Evolutionary conservation across 305 asterid species (phyloP).

Genomic region (Fraxinus sp.): DNA sequence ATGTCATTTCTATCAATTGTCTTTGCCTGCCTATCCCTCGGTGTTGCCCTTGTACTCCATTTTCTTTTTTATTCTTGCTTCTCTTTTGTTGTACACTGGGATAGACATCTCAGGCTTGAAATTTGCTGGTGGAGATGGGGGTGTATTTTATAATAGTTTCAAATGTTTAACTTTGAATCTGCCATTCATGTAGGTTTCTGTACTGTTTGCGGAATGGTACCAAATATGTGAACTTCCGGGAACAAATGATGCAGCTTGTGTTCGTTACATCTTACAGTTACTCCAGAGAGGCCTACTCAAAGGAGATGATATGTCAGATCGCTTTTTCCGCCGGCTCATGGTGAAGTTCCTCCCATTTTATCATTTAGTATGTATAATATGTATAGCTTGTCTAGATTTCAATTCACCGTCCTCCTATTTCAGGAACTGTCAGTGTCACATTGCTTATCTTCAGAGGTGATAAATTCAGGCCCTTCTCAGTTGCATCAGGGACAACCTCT

Average conservation of each 20-base stretch:
- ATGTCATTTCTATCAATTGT: neutral
- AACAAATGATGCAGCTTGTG: slow-evolving; percentile 71
- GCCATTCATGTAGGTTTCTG: slow-evolving; percentile 52
- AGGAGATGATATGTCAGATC: slow-evolving; percentile 92
- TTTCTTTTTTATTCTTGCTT: neutral
- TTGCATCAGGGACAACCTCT: slow-evolving; percentile 67
- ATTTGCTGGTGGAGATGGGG: neutral
- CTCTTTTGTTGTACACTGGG: neutral
- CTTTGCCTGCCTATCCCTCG: neutral
- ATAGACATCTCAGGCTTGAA: neutral
- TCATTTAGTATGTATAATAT: neutral
- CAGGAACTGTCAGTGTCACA: slow-evolving; percentile 94
- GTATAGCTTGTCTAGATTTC: neutral
- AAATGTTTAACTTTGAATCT: slow-evolving; percentile 9
- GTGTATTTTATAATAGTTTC: neutral
- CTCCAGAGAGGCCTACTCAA: slow-evolving; percentile 83
- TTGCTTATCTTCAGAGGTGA: slow-evolving; percentile 80
- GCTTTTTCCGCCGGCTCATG: slow-evolving; percentile 80
- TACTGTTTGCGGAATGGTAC: slow-evolving; percentile 85
- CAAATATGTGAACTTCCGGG: slow-evolving; percentile 89
- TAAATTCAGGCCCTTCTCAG: slow-evolving; percentile 62
- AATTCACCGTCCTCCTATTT: slow-evolving; percentile 11
- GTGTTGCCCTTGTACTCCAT: neutral
- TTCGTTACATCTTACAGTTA: slow-evolving; percentile 59
- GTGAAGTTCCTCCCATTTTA: slow-evolving; percentile 37